Conservation (phyloP, 2,329 filamentous ascomycete genomes). For the Cladosporium velox region DNA sequence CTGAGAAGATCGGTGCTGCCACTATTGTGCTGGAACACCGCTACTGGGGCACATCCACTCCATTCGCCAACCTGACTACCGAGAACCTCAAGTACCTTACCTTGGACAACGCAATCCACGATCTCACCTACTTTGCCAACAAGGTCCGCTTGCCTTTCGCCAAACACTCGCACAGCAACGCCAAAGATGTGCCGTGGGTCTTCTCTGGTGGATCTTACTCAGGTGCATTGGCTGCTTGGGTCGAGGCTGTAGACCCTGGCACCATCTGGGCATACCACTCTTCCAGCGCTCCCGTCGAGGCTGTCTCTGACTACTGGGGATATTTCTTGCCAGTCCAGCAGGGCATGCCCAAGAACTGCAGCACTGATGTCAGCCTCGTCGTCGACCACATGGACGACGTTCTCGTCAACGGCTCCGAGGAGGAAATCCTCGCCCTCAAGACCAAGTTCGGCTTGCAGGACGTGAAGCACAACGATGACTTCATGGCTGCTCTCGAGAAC, state of each 20-base stretch:
- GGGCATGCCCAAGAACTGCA: constrained; percentile 62
- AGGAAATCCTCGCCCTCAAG: constrained; percentile 49
- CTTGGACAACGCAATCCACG: constrained; percentile 55
- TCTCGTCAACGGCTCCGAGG: constrained; percentile 32
- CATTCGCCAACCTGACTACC: constrained; percentile 53
- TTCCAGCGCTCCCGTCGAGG: constrained; percentile 58
- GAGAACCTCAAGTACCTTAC: constrained; percentile 58
- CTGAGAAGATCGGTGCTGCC: constrained; percentile 56
- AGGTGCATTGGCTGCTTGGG: constrained; percentile 60
- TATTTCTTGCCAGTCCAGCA: constrained; percentile 60
- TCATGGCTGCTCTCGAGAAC: constrained; percentile 54
- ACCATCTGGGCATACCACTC: constrained; percentile 64
- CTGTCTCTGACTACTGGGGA: constrained; percentile 59
- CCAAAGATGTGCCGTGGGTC: constrained; percentile 59
- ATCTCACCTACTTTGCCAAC: constrained; percentile 58
- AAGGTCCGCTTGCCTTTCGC: constrained; percentile 58
- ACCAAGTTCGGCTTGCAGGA: constrained; percentile 53
- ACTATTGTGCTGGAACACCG: constrained; percentile 60
- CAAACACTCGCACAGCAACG: constrained; percentile 49
- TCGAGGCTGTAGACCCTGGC: constrained; percentile 53
- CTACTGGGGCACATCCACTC: constrained; percentile 60
- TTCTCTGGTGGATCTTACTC: constrained; percentile 59
- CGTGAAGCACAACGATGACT: constrained; percentile 56
- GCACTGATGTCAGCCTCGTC: constrained; percentile 53
- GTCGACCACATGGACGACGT: constrained; percentile 51